phyloP scores from a whole-genome alignment of 192 early-diverging fungal species.

The Coemansia sp. region DNA sequence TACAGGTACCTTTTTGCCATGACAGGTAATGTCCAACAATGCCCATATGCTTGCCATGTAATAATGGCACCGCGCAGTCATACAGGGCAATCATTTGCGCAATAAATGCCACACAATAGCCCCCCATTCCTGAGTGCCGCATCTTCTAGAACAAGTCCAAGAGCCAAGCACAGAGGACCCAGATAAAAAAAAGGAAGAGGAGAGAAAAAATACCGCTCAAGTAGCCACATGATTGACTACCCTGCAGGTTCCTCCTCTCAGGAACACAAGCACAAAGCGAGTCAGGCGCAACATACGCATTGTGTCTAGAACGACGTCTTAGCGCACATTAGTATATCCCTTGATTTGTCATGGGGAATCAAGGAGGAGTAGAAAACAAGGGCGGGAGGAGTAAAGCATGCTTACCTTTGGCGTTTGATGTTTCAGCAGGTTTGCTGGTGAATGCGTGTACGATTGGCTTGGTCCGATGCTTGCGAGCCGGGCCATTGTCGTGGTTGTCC shows the following conservation, averaged over 20 bases:
- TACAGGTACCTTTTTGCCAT: neutral
- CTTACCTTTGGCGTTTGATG: constrained; percentile 29
- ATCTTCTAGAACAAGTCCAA: neutral
- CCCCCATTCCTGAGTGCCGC: neutral
- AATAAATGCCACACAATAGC: constrained; percentile 5
- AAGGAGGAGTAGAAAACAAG: neutral
- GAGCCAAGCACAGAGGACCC: neutral
- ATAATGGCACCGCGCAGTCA: constrained; percentile 10
- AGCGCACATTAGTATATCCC: constrained; percentile 1
- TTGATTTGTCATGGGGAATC: constrained; percentile 10
- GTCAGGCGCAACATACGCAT: constrained; percentile 6
- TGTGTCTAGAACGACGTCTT: constrained; percentile 4
- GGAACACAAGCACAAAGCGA: constrained; percentile 8
- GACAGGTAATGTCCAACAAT: neutral
- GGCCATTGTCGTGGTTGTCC: neutral
- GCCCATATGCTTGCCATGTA: neutral
- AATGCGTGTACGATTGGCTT: neutral
- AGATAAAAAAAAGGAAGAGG: neutral
- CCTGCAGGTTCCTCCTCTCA: constrained; percentile 3
- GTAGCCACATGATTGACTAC: constrained; percentile 4
- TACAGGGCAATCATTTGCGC: constrained; percentile 11
- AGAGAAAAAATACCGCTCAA: neutral
- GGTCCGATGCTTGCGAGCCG: constrained; percentile 11
- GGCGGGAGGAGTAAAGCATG: neutral
- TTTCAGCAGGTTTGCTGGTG: neutral